Percentiles rank a stretch among this genome's conserved stretches.
These are phyloP conservation scores for Protomyces inundatus DNA, from an alignment of 1,139 yeast genomes.

Conservation along the genomic window DNA sequence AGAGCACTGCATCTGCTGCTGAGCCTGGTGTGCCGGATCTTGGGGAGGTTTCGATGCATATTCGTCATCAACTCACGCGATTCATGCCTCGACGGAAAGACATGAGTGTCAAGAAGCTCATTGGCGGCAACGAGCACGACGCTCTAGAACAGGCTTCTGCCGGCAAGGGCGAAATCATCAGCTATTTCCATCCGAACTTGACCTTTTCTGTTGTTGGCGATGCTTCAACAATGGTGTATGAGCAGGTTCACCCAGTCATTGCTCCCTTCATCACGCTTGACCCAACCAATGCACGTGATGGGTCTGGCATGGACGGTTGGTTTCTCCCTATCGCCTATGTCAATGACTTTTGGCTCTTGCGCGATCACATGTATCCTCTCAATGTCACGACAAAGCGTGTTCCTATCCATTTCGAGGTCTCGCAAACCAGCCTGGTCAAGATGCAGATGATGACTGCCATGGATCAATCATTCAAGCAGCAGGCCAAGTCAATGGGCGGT, in stretches of 20 bases:
- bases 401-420: conserved; percentile 37
- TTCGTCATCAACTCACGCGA: conserved; percentile 34
- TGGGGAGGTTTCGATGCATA: conserved; percentile 31
- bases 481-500: conserved; percentile 33
- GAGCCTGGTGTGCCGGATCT: conserved; percentile 32
- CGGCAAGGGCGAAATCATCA: conserved; percentile 31
- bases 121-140: conserved; percentile 30
- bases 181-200: conserved; percentile 43
- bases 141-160: conserved; percentile 25
- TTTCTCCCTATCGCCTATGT: conserved; percentile 38
- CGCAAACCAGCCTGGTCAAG: conserved; percentile 37
- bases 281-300: conserved; percentile 36
- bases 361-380: conserved; percentile 39
- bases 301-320: conserved; percentile 35
- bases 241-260: conserved; percentile 34
- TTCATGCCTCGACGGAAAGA: conserved; percentile 36
- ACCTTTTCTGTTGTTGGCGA: conserved; percentile 35
- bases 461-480: conserved; percentile 38
- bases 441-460: conserved; percentile 38
- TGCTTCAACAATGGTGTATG: conserved; percentile 24
- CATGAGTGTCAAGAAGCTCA: conserved; percentile 37
- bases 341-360: conserved; percentile 43
- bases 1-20: conserved; percentile 29
- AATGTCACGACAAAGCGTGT: conserved; percentile 35
- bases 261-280: conserved; percentile 35